phyloP scores from a whole-genome alignment of 2,329 filamentous ascomycete genomes.

The Gremmenia infestans region DNA sequence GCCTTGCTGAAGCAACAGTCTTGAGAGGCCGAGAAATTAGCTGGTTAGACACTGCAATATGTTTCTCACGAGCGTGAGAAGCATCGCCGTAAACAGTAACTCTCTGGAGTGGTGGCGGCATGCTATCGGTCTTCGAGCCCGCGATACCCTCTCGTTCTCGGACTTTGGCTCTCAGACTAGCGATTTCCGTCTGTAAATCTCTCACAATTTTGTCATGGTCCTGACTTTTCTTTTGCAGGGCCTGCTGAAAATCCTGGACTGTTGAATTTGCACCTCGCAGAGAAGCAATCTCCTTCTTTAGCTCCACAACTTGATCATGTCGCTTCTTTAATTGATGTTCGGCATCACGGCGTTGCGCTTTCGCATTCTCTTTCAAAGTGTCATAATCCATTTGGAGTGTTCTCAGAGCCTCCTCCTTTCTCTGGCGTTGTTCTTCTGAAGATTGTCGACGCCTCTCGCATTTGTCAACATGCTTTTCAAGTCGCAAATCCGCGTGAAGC shows the following conservation, averaged over 20 bases:
- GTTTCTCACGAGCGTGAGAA: slow-evolving; percentile 14
- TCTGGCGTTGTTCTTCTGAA: slow-evolving; percentile 41
- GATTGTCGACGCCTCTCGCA: slow-evolving; percentile 37
- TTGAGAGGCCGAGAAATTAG: slow-evolving; percentile 20
- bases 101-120: background rate
- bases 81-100: background rate
- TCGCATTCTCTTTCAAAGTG: slow-evolving; percentile 47
- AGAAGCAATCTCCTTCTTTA: slow-evolving; percentile 48
- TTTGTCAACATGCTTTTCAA: slow-evolving; percentile 28
- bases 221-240: slow-evolving; percentile 13
- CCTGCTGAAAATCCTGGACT: slow-evolving; percentile 13
- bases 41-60: slow-evolving; percentile 16
- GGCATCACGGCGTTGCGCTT: slow-evolving; percentile 50
- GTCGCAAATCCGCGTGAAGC: slow-evolving; percentile 23
- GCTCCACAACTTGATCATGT: slow-evolving; percentile 50
- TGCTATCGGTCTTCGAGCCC: background rate
- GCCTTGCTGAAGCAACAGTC: slow-evolving; percentile 8
- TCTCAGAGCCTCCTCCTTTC: slow-evolving; percentile 44
- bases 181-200: slow-evolving; percentile 17
- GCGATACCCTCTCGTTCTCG: background rate
- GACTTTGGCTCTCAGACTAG: slow-evolving; percentile 9
- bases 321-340: slow-evolving; percentile 51
- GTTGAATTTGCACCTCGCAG: slow-evolving; percentile 34
- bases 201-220: slow-evolving; percentile 20
- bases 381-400: slow-evolving; percentile 49